Evolutionary conservation across 345 rosid genomes (phyloP).

Genomic region (Boechera divaricarpa): DNA sequence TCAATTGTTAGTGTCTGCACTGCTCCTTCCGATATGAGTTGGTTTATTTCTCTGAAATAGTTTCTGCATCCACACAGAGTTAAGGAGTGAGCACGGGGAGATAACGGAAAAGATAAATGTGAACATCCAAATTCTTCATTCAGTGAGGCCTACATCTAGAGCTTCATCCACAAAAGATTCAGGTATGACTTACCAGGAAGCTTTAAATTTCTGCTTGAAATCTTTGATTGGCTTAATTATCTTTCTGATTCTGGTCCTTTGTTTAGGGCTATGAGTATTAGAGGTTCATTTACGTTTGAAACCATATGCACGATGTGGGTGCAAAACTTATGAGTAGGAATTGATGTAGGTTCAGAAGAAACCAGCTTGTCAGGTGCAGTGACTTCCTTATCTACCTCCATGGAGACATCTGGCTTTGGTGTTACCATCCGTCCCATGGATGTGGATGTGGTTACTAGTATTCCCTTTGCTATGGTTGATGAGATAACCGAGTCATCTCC

Average conservation of each 20-base stretch:
- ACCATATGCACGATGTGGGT: not conserved
- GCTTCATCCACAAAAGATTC: slow-evolving; percentile 49
- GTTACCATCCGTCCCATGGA: slow-evolving; percentile 55
- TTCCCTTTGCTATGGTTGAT: slow-evolving; percentile 86
- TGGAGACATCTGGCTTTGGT: slow-evolving; percentile 33
- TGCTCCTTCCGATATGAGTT: slow-evolving; percentile 1
- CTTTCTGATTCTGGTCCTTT: slow-evolving; percentile 9
- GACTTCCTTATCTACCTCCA: slow-evolving; percentile 47
- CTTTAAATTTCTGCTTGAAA: slow-evolving; percentile 12
- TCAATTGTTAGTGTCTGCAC: not conserved
- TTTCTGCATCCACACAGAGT: slow-evolving; percentile 53
- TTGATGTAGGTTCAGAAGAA: slow-evolving; percentile 44
- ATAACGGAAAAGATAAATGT: slow-evolving; percentile 70
- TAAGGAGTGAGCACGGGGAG: slow-evolving; percentile 69
- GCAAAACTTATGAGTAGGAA: slow-evolving; percentile 35
- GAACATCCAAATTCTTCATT: slow-evolving; percentile 80
- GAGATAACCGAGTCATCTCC: slow-evolving; percentile 93
- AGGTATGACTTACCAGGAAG: slow-evolving; percentile 50
- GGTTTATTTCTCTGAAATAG: slow-evolving; percentile 16
- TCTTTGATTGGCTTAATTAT: not conserved
- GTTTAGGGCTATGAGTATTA: not conserved
- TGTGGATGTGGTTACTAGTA: slow-evolving; percentile 54
- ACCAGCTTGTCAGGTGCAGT: slow-evolving; percentile 40
- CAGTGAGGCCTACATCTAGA: slow-evolving; percentile 62
- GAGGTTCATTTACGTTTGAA: slow-evolving; percentile 13